These are phyloP conservation scores for Cardamine chenopodiifolia DNA, from an alignment of 345 rosid genomes.

Conservation along the genomic window DNA sequence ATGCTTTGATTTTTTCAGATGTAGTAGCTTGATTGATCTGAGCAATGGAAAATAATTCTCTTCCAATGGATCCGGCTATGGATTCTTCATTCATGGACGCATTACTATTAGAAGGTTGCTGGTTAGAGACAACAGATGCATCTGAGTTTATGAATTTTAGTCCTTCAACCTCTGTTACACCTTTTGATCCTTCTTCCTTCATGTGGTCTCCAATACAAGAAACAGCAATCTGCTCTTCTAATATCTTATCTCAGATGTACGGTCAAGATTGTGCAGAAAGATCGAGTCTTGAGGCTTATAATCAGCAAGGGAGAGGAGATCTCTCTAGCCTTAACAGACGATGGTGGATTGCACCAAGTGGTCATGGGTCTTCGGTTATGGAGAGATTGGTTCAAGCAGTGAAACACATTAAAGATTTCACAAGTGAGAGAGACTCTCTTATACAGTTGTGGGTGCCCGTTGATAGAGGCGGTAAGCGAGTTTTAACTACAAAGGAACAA, in stretches of 20 bases:
- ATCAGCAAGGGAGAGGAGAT: constrained; percentile 38
- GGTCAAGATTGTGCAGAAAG: constrained; percentile 48
- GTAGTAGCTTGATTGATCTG: constrained; percentile 22
- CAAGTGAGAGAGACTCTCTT: constrained; percentile 68
- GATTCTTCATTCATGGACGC: constrained; percentile 79
- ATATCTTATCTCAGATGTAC: constrained; percentile 39
- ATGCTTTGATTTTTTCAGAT: constrained; percentile 31
- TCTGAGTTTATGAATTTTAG: constrained; percentile 64
- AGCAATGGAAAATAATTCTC: constrained; percentile 43
- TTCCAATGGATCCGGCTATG: constrained; percentile 54
- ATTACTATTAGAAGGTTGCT: constrained; percentile 80
- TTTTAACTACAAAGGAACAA: constrained; percentile 70
- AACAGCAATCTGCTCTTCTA: constrained; percentile 34
- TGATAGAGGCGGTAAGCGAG: constrained; percentile 59
- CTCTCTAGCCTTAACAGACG: constrained; percentile 43
- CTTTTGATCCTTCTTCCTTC: constrained; percentile 51
- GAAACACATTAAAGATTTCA: constrained; percentile 57
- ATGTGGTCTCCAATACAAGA: constrained; percentile 53
- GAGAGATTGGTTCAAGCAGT: constrained; percentile 77
- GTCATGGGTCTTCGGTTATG: constrained; percentile 57
- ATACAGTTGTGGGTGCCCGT: constrained; percentile 95
- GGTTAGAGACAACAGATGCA: constrained; percentile 82
- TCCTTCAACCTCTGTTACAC: constrained; percentile 51
- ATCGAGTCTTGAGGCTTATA: constrained; percentile 37
- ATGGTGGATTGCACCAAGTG: constrained; percentile 81